phyloP scores from a whole-genome alignment of 1,139 yeast genomes.

The Debaryomycetaceae sp. region DNA sequence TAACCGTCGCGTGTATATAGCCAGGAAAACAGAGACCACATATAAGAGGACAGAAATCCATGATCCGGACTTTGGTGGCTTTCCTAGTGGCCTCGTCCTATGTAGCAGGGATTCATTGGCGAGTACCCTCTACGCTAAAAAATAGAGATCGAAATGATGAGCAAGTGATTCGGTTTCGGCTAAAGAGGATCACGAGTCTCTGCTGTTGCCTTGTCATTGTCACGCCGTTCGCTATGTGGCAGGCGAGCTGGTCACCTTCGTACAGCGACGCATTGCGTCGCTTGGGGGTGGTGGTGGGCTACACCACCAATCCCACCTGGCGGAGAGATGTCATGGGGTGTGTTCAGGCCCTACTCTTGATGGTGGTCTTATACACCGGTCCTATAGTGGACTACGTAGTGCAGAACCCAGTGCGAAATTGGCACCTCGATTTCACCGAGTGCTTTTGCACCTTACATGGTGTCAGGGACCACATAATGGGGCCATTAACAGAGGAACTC shows the following conservation, averaged over 20 bases:
- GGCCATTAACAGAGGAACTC: constrained; percentile 87
- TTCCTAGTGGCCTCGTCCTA: constrained; percentile 36
- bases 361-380: constrained; percentile 51
- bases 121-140: constrained; percentile 20
- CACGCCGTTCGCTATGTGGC: background rate
- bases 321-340: background rate
- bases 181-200: constrained; percentile 25
- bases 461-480: constrained; percentile 65
- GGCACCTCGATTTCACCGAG: constrained; percentile 11
- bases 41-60: background rate
- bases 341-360: constrained; percentile 24
- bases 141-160: constrained; percentile 46
- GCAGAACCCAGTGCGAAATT: background rate
- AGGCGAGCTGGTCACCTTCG: background rate
- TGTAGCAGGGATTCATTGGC: constrained; percentile 35
- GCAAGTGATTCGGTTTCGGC: constrained; percentile 32
- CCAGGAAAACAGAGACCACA: background rate
- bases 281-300: background rate
- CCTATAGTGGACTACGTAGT: constrained; percentile 47
- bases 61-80: constrained; percentile 9
- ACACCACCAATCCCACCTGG: background rate
- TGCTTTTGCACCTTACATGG: constrained; percentile 44
- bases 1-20: constrained; percentile 5
- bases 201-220: background rate
- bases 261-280: background rate